Evolutionary conservation across 129 eudicot species (phyloP).

Genomic region (Chrysanthemum lavandulifolium): DNA sequence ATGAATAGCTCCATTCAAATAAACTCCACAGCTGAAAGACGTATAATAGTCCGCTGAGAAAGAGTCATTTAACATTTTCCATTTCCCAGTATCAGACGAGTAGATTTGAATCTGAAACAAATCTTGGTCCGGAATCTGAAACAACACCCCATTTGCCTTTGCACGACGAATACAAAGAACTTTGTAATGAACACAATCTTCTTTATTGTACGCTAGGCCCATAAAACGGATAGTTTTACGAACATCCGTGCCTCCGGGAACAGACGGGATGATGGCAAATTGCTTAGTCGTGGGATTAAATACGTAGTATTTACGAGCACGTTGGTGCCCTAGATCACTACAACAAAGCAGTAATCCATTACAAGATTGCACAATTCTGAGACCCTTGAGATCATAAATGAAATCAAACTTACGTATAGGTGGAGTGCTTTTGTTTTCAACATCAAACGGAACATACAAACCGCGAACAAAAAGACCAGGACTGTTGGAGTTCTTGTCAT

Average conservation of each 20-base stretch:
- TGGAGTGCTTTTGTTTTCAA: background rate
- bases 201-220: background rate
- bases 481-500: background rate
- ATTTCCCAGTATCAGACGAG: background rate
- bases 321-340: background rate
- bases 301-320: background rate
- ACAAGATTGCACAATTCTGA: background rate
- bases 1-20: too few species aligned
- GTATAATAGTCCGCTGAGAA: too few species aligned
- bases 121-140: background rate
- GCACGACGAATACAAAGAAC: background rate
- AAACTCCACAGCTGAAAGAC: too few species aligned
- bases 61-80: background rate
- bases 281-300: background rate
- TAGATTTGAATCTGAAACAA: background rate
- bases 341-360: background rate
- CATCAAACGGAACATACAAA: background rate
- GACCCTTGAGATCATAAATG: background rate
- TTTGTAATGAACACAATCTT: background rate
- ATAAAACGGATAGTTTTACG: background rate
- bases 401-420: background rate
- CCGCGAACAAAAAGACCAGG: background rate
- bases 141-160: too few species aligned
- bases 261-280: background rate
- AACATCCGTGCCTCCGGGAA: background rate